These are phyloP conservation scores for Ogataea parapolymorpha DNA, from an alignment of 805 yeast genomes.

Conservation along the genomic window DNA sequence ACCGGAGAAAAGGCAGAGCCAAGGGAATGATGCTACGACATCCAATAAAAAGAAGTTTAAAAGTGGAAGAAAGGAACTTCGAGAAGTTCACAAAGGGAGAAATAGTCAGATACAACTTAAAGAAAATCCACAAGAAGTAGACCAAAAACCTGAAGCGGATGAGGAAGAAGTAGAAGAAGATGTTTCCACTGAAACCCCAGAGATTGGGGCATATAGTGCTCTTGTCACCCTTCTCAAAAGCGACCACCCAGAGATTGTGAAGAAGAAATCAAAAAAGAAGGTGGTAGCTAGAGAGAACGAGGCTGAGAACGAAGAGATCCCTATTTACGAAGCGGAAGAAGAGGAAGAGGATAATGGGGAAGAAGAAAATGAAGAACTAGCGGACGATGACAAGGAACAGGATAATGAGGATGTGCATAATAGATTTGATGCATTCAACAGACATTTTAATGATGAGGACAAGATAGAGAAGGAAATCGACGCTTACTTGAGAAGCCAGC, in stretches of 20 bases:
- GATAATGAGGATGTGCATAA: constrained; percentile 30
- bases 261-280: constrained; percentile 1
- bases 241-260: constrained; percentile 19
- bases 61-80: constrained; percentile 58
- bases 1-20: not conserved
- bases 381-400: constrained; percentile 26
- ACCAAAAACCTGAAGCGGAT: constrained; percentile 25
- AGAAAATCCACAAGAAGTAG: constrained; percentile 31
- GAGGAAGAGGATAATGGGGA: constrained; percentile 1
- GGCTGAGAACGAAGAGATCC: constrained; percentile 4
- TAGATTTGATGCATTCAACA: constrained; percentile 65
- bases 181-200: constrained; percentile 15
- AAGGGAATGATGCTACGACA: constrained; percentile 8
- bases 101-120: constrained; percentile 12
- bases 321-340: not conserved
- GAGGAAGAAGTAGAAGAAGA: constrained; percentile 20
- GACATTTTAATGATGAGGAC: constrained; percentile 62
- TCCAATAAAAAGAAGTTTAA: constrained; percentile 20
- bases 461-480: constrained; percentile 34
- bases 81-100: constrained; percentile 46
- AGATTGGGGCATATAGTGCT: constrained; percentile 28
- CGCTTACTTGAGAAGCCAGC: constrained; percentile 15
- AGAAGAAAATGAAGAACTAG: constrained; percentile 10
- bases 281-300: constrained; percentile 17
- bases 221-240: constrained; percentile 26